Conservation (phyloP, 129 eudicot species). For the Flaveria brownii region DNA sequence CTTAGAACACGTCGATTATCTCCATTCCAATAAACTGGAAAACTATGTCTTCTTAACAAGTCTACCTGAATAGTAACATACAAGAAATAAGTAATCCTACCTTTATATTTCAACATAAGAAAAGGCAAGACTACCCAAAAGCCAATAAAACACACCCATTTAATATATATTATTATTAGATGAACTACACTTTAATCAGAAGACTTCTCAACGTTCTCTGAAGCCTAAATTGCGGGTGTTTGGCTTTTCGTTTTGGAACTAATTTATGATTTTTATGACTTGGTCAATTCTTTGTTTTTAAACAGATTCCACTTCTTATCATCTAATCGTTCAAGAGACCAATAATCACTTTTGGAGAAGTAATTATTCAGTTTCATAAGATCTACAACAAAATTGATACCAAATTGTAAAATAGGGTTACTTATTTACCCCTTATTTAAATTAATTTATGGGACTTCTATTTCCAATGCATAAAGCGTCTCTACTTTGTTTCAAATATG, state of each 20-base stretch:
- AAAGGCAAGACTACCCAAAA: background rate
- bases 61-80: constrained; percentile 65
- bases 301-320: background rate
- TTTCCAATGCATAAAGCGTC: background rate
- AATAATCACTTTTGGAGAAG: background rate
- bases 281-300: background rate
- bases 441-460: background rate
- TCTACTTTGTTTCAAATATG: background rate
- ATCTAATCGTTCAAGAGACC: background rate
- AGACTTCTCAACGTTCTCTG: constrained; percentile 6
- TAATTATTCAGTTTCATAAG: background rate
- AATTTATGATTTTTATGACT: background rate
- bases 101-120: background rate
- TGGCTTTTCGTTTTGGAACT: background rate
- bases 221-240: background rate
- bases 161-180: background rate
- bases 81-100: constrained; percentile 17
- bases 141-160: constrained; percentile 1
- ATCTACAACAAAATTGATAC: background rate
- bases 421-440: background rate
- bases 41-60: constrained; percentile 81
- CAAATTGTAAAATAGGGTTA: background rate
- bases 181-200: background rate
- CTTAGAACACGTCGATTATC: constrained; percentile 93
- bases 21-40: constrained; percentile 99